Evolutionary conservation across 169 alveolate genomes (phyloP).

Genomic region (Eimeria zaria): DNA sequence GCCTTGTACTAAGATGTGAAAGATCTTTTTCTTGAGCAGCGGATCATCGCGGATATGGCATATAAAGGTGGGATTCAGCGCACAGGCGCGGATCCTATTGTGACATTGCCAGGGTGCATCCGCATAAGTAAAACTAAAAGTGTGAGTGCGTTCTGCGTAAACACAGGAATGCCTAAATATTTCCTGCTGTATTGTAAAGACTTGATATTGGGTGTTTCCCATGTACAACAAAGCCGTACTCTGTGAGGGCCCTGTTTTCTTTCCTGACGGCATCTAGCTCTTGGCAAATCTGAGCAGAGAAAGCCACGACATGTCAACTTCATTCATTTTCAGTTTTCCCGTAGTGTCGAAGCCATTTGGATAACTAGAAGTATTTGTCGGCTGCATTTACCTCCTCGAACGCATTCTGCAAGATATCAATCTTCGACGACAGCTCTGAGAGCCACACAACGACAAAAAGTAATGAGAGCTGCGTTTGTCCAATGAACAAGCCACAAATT

Average conservation of each 20-base stretch:
- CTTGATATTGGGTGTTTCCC: background rate
- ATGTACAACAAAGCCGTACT: background rate
- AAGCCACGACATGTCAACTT: background rate
- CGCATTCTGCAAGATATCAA: constrained; percentile 35
- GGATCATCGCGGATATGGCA: background rate
- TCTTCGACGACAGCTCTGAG: constrained; percentile 62
- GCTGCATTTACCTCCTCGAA: constrained; percentile 26
- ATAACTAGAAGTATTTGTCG: background rate
- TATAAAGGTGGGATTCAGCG: background rate
- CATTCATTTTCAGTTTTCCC: background rate
- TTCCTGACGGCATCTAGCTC: constrained; percentile 70
- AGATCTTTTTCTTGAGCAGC: background rate
- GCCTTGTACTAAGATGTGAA: background rate
- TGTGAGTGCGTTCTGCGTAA: background rate
- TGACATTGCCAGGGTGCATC: background rate
- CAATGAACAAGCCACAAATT: background rate
- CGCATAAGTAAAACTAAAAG: background rate
- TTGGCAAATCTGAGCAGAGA: constrained; percentile 39
- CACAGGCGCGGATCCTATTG: background rate
- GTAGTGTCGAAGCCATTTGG: background rate
- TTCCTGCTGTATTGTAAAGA: background rate
- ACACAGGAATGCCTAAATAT: background rate
- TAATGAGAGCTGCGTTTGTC: background rate
- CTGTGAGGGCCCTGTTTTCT: constrained; percentile 33
- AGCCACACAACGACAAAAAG: background rate